Conservation (phyloP, 495 filamentous ascomycete genomes). For the Astrocystis sublimbata region DNA sequence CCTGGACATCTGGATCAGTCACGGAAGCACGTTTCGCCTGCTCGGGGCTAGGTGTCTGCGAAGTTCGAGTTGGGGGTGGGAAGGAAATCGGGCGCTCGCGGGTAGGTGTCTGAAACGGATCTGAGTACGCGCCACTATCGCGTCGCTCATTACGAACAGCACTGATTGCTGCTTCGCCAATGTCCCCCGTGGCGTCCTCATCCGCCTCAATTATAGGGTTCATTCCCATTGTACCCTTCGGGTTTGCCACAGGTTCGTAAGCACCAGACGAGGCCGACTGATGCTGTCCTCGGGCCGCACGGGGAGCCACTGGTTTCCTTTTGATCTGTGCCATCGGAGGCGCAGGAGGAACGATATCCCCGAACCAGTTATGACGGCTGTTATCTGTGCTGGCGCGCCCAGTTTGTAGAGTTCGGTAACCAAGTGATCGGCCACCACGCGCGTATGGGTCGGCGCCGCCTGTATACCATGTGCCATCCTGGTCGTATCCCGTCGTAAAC, state of each 20-base stretch:
- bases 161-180: conserved; percentile 26
- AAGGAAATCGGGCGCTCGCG: conserved; percentile 22
- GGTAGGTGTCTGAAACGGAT: conserved; percentile 49
- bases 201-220: conserved; percentile 63
- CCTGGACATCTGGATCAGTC: conserved; percentile 55
- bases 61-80: conserved; percentile 27
- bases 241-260: conserved; percentile 23
- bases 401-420: conserved; percentile 45
- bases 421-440: conserved; percentile 41
- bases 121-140: conserved; percentile 32
- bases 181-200: conserved; percentile 60
- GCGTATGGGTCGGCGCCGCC: conserved; percentile 44
- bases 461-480: conserved; percentile 39
- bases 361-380: conserved; percentile 26
- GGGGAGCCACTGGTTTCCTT: conserved; percentile 29
- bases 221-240: conserved; percentile 40
- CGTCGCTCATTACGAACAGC: conserved; percentile 22
- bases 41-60: conserved; percentile 34
- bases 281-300: conserved; percentile 18
- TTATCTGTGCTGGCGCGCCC: conserved; percentile 22
- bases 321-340: conserved; percentile 19
- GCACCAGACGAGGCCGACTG: conserved; percentile 22
- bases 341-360: conserved; percentile 16
- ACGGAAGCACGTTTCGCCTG: conserved; percentile 18
- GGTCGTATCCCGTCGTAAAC: conserved; percentile 62